A percentile compares a stretch with the other conserved stretches of the same genome.
phyloP scores from a whole-genome alignment of 345 rosid genomes.

The Corymbia maculata region DNA sequence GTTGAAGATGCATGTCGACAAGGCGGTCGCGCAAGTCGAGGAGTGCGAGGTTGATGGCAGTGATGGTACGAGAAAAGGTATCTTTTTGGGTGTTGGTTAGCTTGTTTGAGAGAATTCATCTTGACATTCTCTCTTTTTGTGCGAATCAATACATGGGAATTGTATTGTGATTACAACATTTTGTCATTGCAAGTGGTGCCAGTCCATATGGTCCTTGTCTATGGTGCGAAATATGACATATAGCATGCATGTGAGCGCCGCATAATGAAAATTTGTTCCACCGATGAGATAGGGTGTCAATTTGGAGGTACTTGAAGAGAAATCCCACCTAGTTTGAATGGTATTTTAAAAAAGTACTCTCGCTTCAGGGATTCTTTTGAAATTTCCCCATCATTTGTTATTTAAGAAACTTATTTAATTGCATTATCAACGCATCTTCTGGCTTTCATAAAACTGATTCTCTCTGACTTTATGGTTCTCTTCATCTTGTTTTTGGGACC shows the following conservation, averaged over 20 bases:
- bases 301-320: too few species aligned
- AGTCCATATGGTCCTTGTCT: too few species aligned
- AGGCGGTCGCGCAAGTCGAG: not conserved
- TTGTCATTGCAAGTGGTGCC: too few species aligned
- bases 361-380: not conserved
- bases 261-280: too few species aligned
- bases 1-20: not conserved
- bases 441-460: not conserved
- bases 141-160: not conserved
- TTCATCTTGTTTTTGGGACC: not conserved
- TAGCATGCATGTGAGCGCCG: too few species aligned
- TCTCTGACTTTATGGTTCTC: not conserved
- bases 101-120: not conserved
- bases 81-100: not conserved
- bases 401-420: not conserved
- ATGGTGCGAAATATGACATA: too few species aligned
- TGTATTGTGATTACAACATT: too few species aligned
- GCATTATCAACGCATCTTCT: not conserved
- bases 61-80: not conserved
- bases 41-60: not conserved
- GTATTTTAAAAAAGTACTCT: too few species aligned
- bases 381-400: not conserved
- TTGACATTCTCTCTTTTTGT: not conserved
- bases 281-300: too few species aligned
- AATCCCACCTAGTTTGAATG: too few species aligned